A percentile compares a stretch with the other conserved stretches of the same genome.
phyloP scores from a whole-genome alignment of 768 basidiomycete species.

The Tricholoma sp. region DNA sequence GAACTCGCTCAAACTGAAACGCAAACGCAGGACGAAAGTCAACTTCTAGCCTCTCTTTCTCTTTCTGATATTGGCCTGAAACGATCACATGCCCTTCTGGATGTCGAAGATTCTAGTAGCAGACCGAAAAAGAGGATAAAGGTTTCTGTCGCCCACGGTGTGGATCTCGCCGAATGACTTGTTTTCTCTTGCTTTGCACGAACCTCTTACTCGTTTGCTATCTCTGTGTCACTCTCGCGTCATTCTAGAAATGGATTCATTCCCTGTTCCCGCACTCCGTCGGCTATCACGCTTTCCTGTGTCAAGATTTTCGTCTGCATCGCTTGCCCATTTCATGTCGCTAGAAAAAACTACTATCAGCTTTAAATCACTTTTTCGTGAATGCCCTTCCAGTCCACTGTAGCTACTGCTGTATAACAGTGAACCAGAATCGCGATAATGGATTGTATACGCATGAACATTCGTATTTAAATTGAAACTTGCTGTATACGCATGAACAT shows the following conservation, averaged over 20 bases:
- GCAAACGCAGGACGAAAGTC: slow-evolving; percentile 33
- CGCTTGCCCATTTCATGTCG: background rate
- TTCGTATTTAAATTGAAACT: background rate
- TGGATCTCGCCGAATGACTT: slow-evolving; percentile 69
- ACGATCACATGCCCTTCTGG: slow-evolving; percentile 28
- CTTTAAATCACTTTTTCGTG: background rate
- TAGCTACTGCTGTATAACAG: too few relatives aligned
- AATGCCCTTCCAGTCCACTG: background rate
- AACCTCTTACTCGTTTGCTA: background rate
- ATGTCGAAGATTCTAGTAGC: slow-evolving; percentile 17
- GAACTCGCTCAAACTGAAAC: slow-evolving; percentile 18
- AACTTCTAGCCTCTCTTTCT: slow-evolving; percentile 9
- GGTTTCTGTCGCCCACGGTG: slow-evolving; percentile 60
- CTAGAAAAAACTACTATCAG: background rate
- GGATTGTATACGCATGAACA: background rate
- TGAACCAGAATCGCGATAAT: background rate
- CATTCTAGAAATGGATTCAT: background rate
- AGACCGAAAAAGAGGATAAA: slow-evolving; percentile 58
- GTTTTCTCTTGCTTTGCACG: slow-evolving; percentile 2
- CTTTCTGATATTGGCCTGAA: slow-evolving; percentile 19
- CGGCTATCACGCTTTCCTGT: background rate
- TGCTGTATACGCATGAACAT: background rate
- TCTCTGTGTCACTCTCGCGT: background rate
- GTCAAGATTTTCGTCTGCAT: background rate
- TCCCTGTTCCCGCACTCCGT: background rate